Conservation (phyloP, 208 protist species). For the Lotmaria passim region DNA sequence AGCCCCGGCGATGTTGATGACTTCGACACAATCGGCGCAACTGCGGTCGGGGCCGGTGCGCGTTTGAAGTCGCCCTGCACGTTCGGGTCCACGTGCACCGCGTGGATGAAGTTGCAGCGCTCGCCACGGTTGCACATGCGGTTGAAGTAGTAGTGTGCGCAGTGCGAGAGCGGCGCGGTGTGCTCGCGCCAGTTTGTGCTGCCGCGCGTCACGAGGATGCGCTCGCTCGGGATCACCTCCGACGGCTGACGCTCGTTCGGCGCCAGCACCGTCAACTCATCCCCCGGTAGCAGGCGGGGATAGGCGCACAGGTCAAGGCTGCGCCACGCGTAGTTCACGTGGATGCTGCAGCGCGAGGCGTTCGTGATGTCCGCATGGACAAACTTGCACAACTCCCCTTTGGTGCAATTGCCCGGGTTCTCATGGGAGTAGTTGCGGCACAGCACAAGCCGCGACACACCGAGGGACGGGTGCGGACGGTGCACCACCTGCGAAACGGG, state of each 20-base stretch:
- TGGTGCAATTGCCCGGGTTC: slow-evolving; percentile 48
- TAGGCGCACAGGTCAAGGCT: slow-evolving; percentile 60
- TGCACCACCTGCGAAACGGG: slow-evolving; percentile 46
- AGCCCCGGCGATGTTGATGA: not conserved
- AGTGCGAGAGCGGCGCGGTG: slow-evolving; percentile 64
- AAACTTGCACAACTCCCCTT: slow-evolving; percentile 72
- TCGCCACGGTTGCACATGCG: slow-evolving; percentile 83
- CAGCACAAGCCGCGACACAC: slow-evolving; percentile 70
- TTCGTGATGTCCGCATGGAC: slow-evolving; percentile 68
- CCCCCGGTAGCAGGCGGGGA: slow-evolving; percentile 55
- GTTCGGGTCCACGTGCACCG: slow-evolving; percentile 72
- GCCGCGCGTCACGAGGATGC: slow-evolving; percentile 67
- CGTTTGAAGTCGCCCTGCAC: slow-evolving; percentile 71
- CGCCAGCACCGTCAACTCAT: slow-evolving; percentile 53
- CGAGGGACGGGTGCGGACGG: slow-evolving; percentile 44
- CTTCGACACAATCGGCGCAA: slow-evolving; percentile 31
- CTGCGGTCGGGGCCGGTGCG: slow-evolving; percentile 45
- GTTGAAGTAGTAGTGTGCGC: slow-evolving; percentile 90
- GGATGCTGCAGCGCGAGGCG: slow-evolving; percentile 49
- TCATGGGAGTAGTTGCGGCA: slow-evolving; percentile 68
- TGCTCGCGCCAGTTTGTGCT: slow-evolving; percentile 46
- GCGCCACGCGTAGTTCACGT: slow-evolving; percentile 85
- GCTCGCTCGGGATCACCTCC: slow-evolving; percentile 57
- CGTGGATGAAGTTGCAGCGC: slow-evolving; percentile 81
- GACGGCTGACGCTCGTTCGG: slow-evolving; percentile 64